A percentile compares a stretch with the other conserved stretches of the same genome.
Conservation (phyloP, 2,329 filamentous ascomycete species). For the Aspergillus sp. region DNA sequence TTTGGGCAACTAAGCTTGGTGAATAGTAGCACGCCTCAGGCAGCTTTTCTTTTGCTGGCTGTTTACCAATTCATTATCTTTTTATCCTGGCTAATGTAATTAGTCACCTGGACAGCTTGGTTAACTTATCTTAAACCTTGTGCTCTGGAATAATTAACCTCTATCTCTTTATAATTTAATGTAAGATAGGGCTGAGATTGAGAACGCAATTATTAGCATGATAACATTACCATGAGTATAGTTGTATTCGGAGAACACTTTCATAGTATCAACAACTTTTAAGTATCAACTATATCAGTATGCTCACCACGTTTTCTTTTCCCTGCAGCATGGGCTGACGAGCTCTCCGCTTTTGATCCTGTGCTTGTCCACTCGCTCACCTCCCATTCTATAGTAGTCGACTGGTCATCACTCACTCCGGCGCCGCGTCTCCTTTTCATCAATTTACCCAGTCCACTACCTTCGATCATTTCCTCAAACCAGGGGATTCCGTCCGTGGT, state of each 20-base stretch:
- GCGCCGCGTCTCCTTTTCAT: slow-evolving; percentile 60
- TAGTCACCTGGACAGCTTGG: neutral
- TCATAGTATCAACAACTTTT: neutral
- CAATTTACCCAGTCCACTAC: slow-evolving; percentile 69
- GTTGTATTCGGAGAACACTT: neutral
- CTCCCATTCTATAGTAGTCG: slow-evolving; percentile 75
- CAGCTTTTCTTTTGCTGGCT: neutral
- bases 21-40: slow-evolving; percentile 6
- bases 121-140: no score
- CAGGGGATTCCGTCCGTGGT: slow-evolving; percentile 67
- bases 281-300: slow-evolving; percentile 4
- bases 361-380: slow-evolving; percentile 69
- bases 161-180: neutral
- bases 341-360: slow-evolving; percentile 29
- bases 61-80: neutral
- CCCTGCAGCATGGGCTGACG: slow-evolving; percentile 18
- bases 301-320: slow-evolving; percentile 35
- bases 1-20: slow-evolving; percentile 14
- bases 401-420: slow-evolving; percentile 62
- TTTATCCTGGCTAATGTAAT: neutral
- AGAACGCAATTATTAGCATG: neutral
- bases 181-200: neutral
- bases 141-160: neutral
- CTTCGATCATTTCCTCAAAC: slow-evolving; percentile 80
- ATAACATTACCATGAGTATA: neutral